A percentile compares a stretch with the other conserved stretches of the same genome.
phyloP scores from a whole-genome alignment of 768 basidiomycete species.

The Agaricus subrufescens region DNA sequence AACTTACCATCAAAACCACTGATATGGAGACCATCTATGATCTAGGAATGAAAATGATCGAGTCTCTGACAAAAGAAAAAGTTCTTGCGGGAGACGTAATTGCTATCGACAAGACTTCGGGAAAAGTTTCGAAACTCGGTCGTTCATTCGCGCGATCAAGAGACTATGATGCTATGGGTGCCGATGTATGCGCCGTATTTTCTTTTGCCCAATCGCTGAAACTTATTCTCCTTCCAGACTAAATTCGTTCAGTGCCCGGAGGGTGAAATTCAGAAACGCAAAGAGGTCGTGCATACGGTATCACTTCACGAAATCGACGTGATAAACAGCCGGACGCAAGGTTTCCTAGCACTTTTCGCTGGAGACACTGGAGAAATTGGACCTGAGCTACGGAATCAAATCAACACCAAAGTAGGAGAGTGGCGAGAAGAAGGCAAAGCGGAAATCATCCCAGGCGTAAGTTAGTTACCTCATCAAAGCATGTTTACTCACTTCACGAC shows the following conservation, averaged over 20 bases:
- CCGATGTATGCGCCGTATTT: constrained; percentile 65
- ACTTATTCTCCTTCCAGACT: constrained; percentile 49
- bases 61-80: constrained; percentile 94
- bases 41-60: constrained; percentile 98
- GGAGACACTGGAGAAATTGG: constrained; percentile 99
- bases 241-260: constrained; percentile 98
- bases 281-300: constrained; percentile 96
- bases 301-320: constrained; percentile 99
- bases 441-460: constrained; percentile 91
- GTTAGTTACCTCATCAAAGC: constrained; percentile 20
- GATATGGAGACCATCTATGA: constrained; percentile 99
- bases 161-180: constrained; percentile 99
- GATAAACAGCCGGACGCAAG: constrained; percentile 97
- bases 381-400: constrained; percentile 92
- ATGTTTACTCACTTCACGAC: neutral
- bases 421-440: constrained; percentile 99
- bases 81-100: constrained; percentile 93
- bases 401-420: constrained; percentile 93
- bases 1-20: constrained; percentile 95
- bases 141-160: constrained; percentile 95
- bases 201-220: neutral
- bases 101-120: constrained; percentile 95
- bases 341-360: constrained; percentile 91
- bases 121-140: constrained; percentile 94
- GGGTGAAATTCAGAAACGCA: constrained; percentile 96